phyloP scores from a whole-genome alignment of 148 eudicot genomes.

The Vaccinium myrtillus region DNA sequence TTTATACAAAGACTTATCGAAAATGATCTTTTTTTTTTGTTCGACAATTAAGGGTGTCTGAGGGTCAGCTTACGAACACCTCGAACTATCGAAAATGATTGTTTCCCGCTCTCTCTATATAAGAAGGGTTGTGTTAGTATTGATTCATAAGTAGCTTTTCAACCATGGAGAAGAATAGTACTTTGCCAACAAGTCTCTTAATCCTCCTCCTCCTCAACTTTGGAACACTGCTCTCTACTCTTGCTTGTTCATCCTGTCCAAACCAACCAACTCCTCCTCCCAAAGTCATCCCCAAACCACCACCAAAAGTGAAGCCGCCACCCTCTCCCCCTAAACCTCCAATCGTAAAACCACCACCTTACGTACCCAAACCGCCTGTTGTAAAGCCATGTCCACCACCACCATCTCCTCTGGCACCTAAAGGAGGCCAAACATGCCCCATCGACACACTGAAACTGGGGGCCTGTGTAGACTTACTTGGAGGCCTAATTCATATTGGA shows the following conservation, averaged over 20 bases:
- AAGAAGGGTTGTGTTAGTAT: background rate
- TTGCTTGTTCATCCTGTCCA: conserved; percentile 12
- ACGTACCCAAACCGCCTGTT: conserved; percentile 26
- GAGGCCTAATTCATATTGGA: conserved; percentile 64
- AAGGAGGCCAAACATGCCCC: conserved; percentile 46
- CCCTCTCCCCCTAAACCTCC: conserved; percentile 19
- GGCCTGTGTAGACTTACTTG: conserved; percentile 63
- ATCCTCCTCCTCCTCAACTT: background rate
- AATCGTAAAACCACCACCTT: conserved; percentile 13
- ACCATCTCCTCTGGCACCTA: background rate
- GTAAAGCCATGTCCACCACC: conserved; percentile 28
- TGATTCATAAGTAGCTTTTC: background rate
- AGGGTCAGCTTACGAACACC: too few relatives aligned
- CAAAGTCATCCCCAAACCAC: conserved; percentile 17
- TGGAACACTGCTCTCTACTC: conserved; percentile 5
- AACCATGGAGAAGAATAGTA: conserved; percentile 6
- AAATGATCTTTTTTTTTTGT: too few relatives aligned
- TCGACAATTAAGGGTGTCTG: too few relatives aligned
- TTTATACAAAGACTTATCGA: too few relatives aligned
- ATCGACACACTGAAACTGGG: conserved; percentile 58
- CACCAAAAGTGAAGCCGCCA: background rate
- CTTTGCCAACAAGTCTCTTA: background rate
- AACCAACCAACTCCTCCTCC: conserved; percentile 28
- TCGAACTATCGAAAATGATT: too few relatives aligned
- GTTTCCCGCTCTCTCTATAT: background rate